Percentiles rank a stretch among this genome's conserved stretches.
Conservation (phyloP, 1,139 yeast species). For the Diutina sp. region DNA sequence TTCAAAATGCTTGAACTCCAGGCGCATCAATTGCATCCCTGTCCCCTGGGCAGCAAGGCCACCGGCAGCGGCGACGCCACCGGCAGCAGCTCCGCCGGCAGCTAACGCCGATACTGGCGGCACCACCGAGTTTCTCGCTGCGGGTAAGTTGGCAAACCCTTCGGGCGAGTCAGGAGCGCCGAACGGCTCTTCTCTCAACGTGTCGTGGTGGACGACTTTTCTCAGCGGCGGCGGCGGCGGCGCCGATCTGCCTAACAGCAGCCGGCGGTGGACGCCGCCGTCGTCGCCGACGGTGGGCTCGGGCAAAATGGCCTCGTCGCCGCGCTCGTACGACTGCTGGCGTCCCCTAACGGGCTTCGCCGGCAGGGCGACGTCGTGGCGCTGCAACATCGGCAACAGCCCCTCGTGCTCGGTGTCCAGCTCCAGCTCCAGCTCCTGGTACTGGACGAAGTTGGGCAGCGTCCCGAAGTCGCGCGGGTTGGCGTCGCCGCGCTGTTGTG, state of each 20-base stretch:
- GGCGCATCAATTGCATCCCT: conserved; percentile 20
- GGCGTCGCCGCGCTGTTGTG: not conserved
- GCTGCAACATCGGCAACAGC: not conserved
- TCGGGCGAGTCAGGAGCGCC: not conserved
- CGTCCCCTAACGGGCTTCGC: not conserved
- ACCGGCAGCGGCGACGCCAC: not conserved
- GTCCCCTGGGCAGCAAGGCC: conserved; percentile 11
- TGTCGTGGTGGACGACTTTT: conserved; percentile 1
- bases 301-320: not conserved
- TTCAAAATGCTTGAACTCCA: conserved; percentile 34
- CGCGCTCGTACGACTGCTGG: not conserved
- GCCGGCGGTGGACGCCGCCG: not conserved
- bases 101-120: not conserved
- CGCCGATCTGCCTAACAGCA: not conserved
- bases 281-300: not conserved
- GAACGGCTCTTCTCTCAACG: not conserved
- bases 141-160: not conserved
- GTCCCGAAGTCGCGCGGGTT: not conserved
- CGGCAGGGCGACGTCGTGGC: not conserved
- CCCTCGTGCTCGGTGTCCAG: not conserved
- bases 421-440: conserved; percentile 1
- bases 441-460: not conserved
- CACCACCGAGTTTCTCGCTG: not conserved
- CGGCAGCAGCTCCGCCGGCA: not conserved
- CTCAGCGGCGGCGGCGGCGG: conserved; percentile 1